Base-by-base conservation (phyloP, 768 basidiomycete genomes). In the Pleurotus tuber-regium region DNA sequence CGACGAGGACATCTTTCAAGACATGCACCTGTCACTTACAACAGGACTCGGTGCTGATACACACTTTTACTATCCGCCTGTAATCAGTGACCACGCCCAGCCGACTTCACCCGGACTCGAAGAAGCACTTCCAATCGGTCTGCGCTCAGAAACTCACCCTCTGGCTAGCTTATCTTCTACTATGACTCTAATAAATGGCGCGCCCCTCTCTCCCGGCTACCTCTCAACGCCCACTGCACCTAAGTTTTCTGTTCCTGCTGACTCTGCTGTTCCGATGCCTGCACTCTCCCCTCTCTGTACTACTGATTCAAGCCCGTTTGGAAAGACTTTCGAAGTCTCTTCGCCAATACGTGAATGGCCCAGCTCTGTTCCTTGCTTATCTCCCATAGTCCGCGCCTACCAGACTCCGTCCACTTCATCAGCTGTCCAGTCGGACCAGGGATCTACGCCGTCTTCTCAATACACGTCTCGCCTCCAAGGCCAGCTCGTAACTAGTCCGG, bases 61-160 rank as follows among this genome's bases (percentile, higher is more conserved):
- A 11, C 31, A 48, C 46, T 48, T 33, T 24, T 48, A 48, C 46
- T 48, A 48, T 23, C 46, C 46, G 12, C 29, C 46, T 38, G 35
- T n/a, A n/a, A 14, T 48, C 23, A 25, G 18, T 26, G 23, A 46
- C 3, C 16, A 16, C 18, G 16, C 16, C 11, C 16, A 44, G 11
- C 1, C 25, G 14, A 4, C 43, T 23, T 28, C 25, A 14, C 25
- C 25, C 3, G 43, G 43, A 11, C 28, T 26, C 4, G 43, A 44
- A 10, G 35, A n/a, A 19, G 21, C 35, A 19, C n/a, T 38, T 14
- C 46, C 31, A 11, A 31, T 31, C 35, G 46, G 16, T 2, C 21
- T 48, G 16, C 46, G 46, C 31, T 48, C 46, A 2, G 46, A 48
- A 7, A 4, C 46, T 18, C n/a, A n/a, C n/a, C n/a, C n/a, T n/a